Evolutionary conservation across 192 early-diverging fungal species (phyloP), one percentile per base, ranked within the genome.

Genomic region (Haplosporangium gracile): DNA sequence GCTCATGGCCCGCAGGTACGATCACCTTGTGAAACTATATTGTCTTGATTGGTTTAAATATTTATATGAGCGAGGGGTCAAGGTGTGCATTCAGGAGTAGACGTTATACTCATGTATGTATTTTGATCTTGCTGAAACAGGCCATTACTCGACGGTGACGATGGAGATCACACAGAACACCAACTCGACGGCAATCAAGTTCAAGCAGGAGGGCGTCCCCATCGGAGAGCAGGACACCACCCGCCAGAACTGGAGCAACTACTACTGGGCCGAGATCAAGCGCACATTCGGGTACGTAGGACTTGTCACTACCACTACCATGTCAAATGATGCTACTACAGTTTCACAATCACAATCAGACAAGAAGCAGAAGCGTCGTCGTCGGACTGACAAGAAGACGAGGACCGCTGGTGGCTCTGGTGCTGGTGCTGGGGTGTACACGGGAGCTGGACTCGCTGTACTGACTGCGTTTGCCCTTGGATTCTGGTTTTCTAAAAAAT

Each of bases 191-290:
- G 90, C 81, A 29, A 82, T 99, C 77, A 86, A 93, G 55, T 76
- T 99, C 65, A 93, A 89, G 70, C 98, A 99, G 88, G 92, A 90
- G 16, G 94, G 95, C 9, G 96, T 99, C 39, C 98, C 98, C 1
- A 79, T 98, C 53, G 96, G 95, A 42, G 96, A 98, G 87, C 95
- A 96, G 88, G 96, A 96, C 4, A 90, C 91, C n/a, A 96, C 95
- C 42, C 92, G 92, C 79, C 89, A 90, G 47, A 98, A 99, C 91
- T 99, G 97, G 97, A 92, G 92, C 53, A 92, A 92, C 73, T 99
- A 97, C 89, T 99, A 98, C 91, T 98, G 96, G 96, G 94, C 96
- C 88, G 88, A 95, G 55, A 99, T 99, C 84, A 97, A 98, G 85
- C 91, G 91, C 72, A 92, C 95, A 29, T 99, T 98, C 91, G 97